These are phyloP conservation scores for Stenocarpella maydis DNA, from an alignment of 2,329 filamentous ascomycete species.

Conservation along the genomic window DNA sequence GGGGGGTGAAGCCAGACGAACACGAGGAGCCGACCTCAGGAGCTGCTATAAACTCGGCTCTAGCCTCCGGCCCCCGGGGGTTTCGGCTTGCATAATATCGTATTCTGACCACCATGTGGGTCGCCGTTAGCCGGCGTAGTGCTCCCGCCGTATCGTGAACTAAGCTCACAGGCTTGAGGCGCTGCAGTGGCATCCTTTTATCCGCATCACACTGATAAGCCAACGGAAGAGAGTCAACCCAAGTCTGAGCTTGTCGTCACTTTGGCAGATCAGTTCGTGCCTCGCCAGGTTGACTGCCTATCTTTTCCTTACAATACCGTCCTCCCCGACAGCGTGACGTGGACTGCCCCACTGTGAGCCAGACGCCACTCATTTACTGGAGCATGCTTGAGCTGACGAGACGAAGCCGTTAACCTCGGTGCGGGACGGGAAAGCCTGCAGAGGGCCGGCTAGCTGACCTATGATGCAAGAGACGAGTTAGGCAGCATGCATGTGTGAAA, in stretches of 20 bases:
- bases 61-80: slow-evolving; percentile 22
- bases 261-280: background rate
- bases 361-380: background rate
- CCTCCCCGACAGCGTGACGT: slow-evolving; percentile 5
- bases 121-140: slow-evolving; percentile 18
- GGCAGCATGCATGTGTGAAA: background rate
- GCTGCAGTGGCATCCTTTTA: slow-evolving; percentile 18
- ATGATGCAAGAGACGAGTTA: background rate
- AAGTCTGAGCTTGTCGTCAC: slow-evolving; percentile 7
- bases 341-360: slow-evolving; percentile 17
- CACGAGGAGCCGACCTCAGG: too few species aligned
- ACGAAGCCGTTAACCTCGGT: background rate
- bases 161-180: slow-evolving; percentile 15
- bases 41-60: slow-evolving; percentile 19
- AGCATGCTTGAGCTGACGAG: background rate
- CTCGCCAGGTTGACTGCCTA: background rate
- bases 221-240: background rate
- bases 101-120: slow-evolving; percentile 19
- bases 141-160: slow-evolving; percentile 11
- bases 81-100: slow-evolving; percentile 24
- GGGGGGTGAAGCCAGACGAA: too few species aligned
- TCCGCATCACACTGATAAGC: slow-evolving; percentile 20
- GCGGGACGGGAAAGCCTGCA: background rate
- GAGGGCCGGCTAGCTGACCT: background rate
- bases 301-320: slow-evolving; percentile 4